Evolutionary conservation across 31 red algal species (phyloP).

Genomic region (Asparagopsis taxiformis): DNA sequence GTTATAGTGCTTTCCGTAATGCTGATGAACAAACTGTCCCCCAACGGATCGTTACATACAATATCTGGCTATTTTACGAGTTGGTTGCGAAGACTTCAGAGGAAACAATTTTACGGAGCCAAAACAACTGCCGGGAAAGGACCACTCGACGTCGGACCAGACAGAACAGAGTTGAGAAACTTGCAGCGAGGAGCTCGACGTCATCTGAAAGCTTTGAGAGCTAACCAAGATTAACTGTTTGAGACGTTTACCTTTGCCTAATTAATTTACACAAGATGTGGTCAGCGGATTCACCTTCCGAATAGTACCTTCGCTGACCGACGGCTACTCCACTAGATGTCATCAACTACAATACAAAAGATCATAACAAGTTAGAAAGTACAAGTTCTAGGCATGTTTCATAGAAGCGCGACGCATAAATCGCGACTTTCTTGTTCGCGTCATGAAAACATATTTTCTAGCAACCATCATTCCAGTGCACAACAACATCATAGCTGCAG

Average conservation of each 20-base stretch:
- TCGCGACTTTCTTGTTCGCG: not conserved
- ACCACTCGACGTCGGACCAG: conserved; percentile 29
- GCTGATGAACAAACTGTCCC: not conserved
- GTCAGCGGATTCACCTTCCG: too few species aligned
- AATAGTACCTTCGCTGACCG: too few species aligned
- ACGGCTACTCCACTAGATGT: too few species aligned
- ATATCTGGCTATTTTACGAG: not conserved
- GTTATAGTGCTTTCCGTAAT: not conserved
- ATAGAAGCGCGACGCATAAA: not conserved
- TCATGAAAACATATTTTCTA: conserved; percentile 25
- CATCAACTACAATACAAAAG: too few species aligned
- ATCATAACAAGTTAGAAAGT: too few species aligned
- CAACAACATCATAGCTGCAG: conserved; percentile 17
- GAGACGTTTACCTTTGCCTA: too few species aligned
- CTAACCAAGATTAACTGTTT: conserved; percentile 37
- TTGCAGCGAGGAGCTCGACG: conserved; percentile 46
- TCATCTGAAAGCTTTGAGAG: conserved; percentile 40
- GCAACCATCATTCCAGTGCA: conserved; percentile 10
- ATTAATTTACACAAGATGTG: too few species aligned
- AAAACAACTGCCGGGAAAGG: conserved; percentile 15
- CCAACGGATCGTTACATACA: not conserved
- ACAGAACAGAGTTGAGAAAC: conserved; percentile 16
- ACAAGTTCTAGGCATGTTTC: conserved; percentile 8
- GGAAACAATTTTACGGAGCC: not conserved
- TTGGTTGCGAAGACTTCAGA: not conserved